phyloP scores from a whole-genome alignment of 371 early-diverging fungal genomes.

The Mycotypha africana region DNA sequence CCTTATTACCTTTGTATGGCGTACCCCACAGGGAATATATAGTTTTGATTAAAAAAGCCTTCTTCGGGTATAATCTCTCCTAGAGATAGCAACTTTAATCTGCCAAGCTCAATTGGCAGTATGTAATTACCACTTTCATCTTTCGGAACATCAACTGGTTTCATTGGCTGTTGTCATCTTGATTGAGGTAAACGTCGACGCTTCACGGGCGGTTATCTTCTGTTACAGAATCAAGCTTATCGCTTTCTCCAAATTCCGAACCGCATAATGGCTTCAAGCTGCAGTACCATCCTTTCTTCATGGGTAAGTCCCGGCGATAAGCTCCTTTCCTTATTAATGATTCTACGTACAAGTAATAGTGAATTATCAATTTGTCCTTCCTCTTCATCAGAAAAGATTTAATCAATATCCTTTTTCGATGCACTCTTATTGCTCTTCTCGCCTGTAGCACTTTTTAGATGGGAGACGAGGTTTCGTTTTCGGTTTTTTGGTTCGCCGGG shows the following conservation, averaged over 20 bases:
- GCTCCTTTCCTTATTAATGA: too few relatives aligned
- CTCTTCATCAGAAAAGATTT: constrained; percentile 21
- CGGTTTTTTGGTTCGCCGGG: too few relatives aligned
- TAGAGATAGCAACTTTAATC: constrained; percentile 1
- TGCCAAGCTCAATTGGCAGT: constrained; percentile 3
- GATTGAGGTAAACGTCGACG: too few relatives aligned
- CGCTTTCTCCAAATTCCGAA: constrained; percentile 13
- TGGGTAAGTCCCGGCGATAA: constrained; percentile 12
- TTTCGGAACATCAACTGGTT: neutral
- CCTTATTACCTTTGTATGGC: constrained; percentile 4
- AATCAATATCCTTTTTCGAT: too few relatives aligned
- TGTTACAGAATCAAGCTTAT: neutral
- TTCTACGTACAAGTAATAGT: too few relatives aligned
- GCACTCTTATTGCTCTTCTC: too few relatives aligned
- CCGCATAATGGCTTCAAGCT: constrained; percentile 12
- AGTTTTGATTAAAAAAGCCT: constrained; percentile 5
- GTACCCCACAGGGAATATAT: constrained; percentile 10
- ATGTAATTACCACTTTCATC: constrained; percentile 9
- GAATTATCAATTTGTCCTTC: too few relatives aligned
- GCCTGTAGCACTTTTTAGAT: constrained; percentile 17
- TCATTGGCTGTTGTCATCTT: too few relatives aligned
- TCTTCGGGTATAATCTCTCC: constrained; percentile 8
- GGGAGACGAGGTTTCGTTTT: constrained; percentile 16
- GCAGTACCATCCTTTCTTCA: constrained; percentile 16
- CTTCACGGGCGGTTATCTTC: too few relatives aligned